These are phyloP conservation scores for Saccharomyces hybrid DNA, from an alignment of 1,139 yeast species.

Conservation along the genomic window DNA sequence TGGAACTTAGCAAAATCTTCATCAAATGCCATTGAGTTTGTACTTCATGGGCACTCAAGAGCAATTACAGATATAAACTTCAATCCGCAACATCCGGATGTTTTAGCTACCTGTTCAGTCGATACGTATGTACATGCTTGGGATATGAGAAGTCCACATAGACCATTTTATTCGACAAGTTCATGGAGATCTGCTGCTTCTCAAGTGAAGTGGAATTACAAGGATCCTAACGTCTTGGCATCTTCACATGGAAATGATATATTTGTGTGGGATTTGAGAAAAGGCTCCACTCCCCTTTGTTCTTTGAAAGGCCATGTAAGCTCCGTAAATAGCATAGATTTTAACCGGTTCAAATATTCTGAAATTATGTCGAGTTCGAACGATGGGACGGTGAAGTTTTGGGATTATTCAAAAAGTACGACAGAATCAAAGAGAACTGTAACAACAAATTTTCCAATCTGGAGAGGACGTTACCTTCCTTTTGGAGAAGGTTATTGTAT, in stretches of 20 bases:
- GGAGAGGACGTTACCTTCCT: slow-evolving; percentile 82
- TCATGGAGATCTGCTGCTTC: slow-evolving; percentile 95
- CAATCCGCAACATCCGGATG: slow-evolving; percentile 79
- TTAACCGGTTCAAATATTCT: slow-evolving; percentile 51
- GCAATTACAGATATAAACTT: slow-evolving; percentile 95
- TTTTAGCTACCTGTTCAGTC: slow-evolving; percentile 88
- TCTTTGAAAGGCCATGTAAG: slow-evolving; percentile 68
- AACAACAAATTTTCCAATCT: slow-evolving; percentile 72
- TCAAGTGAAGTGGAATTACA: slow-evolving; percentile 88
- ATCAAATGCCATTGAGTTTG: slow-evolving; percentile 72
- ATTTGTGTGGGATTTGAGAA: slow-evolving; percentile 81
- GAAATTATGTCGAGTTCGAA: slow-evolving; percentile 75
- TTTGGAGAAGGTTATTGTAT: slow-evolving; percentile 88
- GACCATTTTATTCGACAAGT: slow-evolving; percentile 71
- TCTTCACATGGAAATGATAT: slow-evolving; percentile 78
- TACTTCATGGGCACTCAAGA: slow-evolving; percentile 79
- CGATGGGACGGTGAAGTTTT: slow-evolving; percentile 77
- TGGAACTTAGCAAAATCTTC: slow-evolving; percentile 86
- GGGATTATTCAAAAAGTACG: slow-evolving; percentile 52
- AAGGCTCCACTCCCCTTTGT: slow-evolving; percentile 68
- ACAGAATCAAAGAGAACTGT: slow-evolving; percentile 52
- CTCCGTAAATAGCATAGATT: slow-evolving; percentile 84
- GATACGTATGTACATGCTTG: slow-evolving; percentile 83
- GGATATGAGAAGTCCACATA: slow-evolving; percentile 77
- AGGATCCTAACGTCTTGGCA: slow-evolving; percentile 69